Evolutionary conservation across 371 early-diverging fungal genomes (phyloP).

Genomic region (Saksenaea oblongispora): DNA sequence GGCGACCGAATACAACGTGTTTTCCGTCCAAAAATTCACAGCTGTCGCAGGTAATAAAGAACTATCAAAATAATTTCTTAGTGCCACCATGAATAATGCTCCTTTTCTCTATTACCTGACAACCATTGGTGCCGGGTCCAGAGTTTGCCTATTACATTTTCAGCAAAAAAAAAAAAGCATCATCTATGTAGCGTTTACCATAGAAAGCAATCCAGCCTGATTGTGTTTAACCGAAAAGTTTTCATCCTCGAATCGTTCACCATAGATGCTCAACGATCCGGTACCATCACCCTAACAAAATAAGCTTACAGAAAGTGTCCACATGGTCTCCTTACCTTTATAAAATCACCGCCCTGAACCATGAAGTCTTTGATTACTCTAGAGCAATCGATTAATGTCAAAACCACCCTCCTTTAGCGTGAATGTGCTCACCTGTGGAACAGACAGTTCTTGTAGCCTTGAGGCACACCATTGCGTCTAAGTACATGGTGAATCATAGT

Average conservation of each 20-base stretch:
- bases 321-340: constrained; percentile 54
- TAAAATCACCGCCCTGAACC: constrained; percentile 99
- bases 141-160: constrained; percentile 75
- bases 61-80: constrained; percentile 47
- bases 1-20: constrained; percentile 89
- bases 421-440: constrained; percentile 79
- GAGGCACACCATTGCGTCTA: constrained; percentile 74
- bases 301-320: not conserved
- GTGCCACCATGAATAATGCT: not conserved
- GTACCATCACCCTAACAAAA: constrained; percentile 91
- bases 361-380: constrained; percentile 96
- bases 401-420: constrained; percentile 9
- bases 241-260: constrained; percentile 95
- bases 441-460: constrained; percentile 87
- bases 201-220: constrained; percentile 91
- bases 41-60: constrained; percentile 94
- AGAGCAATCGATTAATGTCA: constrained; percentile 3
- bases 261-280: constrained; percentile 96
- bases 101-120: constrained; percentile 63
- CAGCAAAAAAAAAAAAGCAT: constrained; percentile 25
- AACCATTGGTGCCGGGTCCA: constrained; percentile 93
- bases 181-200: constrained; percentile 60
- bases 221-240: constrained; percentile 94
- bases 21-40: constrained; percentile 91
- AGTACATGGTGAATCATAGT: constrained; percentile 13